These are phyloP conservation scores for Cichorium intybus DNA, from an alignment of 140 eudicot species.

Conservation along the genomic window DNA sequence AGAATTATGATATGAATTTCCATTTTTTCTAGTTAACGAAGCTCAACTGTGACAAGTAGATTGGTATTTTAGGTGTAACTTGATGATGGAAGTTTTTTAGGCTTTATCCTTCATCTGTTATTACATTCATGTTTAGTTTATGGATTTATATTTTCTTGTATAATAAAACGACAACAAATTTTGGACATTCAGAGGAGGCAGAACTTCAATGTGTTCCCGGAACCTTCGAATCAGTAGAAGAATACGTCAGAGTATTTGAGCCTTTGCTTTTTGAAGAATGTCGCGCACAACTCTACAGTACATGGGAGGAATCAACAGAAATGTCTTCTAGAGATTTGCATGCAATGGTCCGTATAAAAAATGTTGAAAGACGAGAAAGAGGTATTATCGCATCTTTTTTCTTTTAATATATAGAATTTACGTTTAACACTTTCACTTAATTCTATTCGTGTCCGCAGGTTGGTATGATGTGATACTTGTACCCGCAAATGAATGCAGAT, in stretches of 20 bases:
- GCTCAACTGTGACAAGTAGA: too few species aligned
- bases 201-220: slow-evolving; percentile 97
- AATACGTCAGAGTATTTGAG: slow-evolving; percentile 84
- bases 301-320: slow-evolving; percentile 92
- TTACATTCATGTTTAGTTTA: neutral
- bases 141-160: neutral
- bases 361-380: slow-evolving; percentile 90
- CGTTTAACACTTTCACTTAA: neutral
- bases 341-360: slow-evolving; percentile 70
- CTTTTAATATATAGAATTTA: neutral
- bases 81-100: neutral
- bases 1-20: neutral
- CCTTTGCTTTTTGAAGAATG: slow-evolving; percentile 98
- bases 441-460: slow-evolving; percentile 41
- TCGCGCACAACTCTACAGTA: slow-evolving; percentile 91
- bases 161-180: slow-evolving; percentile 19
- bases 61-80: neutral
- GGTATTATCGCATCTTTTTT: slow-evolving; percentile 46
- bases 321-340: slow-evolving; percentile 57
- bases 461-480: slow-evolving; percentile 89
- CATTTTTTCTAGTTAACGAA: neutral
- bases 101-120: neutral
- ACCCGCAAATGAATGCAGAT: slow-evolving; percentile 72
- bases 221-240: slow-evolving; percentile 89
- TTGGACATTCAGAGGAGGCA: slow-evolving; percentile 71